Evolutionary conservation across 1,284 basidiomycete genomes (phyloP).

Genomic region (Naganishia liquefaciens): DNA sequence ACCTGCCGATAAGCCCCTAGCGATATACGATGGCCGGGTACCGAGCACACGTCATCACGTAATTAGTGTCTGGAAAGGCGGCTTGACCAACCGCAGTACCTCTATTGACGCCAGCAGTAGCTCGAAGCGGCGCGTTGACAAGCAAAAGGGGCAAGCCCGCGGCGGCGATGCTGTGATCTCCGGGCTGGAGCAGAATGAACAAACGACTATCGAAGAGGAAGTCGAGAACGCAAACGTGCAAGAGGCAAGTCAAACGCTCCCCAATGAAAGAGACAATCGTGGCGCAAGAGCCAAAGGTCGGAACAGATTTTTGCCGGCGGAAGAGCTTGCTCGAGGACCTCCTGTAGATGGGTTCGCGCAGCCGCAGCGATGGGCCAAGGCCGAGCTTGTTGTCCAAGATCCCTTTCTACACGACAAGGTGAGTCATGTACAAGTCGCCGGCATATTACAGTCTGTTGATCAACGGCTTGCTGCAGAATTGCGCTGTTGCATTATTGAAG

Average conservation of each 20-base stretch:
- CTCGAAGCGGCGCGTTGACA: not conserved
- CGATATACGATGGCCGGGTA: not conserved
- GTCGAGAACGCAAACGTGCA: slow-evolving; percentile 2
- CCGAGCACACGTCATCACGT: slow-evolving; percentile 8
- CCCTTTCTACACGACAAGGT: slow-evolving; percentile 54
- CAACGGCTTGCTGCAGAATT: slow-evolving; percentile 13
- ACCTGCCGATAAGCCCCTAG: not conserved
- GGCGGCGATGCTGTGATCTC: not conserved
- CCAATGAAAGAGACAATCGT: slow-evolving; percentile 1
- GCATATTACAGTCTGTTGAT: not conserved
- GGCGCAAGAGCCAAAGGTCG: slow-evolving; percentile 1
- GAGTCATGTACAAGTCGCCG: slow-evolving; percentile 13
- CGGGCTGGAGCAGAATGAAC: slow-evolving; percentile 5
- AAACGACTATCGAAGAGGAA: not conserved
- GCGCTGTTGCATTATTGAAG: slow-evolving; percentile 14
- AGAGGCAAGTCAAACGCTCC: not conserved
- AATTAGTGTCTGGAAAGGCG: slow-evolving; percentile 31
- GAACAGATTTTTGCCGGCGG: slow-evolving; percentile 5
- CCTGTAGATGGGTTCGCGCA: slow-evolving; percentile 35
- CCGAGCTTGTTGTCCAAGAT: slow-evolving; percentile 50
- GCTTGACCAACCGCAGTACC: slow-evolving; percentile 21
- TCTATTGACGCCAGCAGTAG: not conserved
- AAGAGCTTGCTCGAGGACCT: slow-evolving; percentile 1
- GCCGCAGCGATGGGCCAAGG: slow-evolving; percentile 44
- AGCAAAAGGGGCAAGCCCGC: slow-evolving; percentile 14